Base-by-base conservation (phyloP, 1,139 yeast species). In the Kluyveromyces marxianus region DNA sequence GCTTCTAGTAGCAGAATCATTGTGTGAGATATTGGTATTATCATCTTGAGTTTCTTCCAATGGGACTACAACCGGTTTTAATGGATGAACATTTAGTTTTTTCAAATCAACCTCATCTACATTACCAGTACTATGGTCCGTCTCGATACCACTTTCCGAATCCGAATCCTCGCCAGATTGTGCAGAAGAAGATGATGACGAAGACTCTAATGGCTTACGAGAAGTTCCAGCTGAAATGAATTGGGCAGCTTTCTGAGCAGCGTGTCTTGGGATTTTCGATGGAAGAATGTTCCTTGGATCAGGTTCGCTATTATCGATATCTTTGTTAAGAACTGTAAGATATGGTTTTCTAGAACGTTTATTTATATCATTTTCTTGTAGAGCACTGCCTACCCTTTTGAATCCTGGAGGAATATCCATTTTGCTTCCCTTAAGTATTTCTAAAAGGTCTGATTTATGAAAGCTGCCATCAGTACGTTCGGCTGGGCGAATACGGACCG, bases 311-410 rank as follows among this genome's bases (percentile, higher is more conserved):
- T 60, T 59, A 44, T 62, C 67, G 25, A 66, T 54, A 39, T 62
- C 63, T 40, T 58, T 64, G 41, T 55, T 54, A 24, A 66, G 51
- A n/a, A 65, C 63, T 2, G 68, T 61, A 1, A 67, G 59, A 36
- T 65, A 56, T 32, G 63, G 65, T 35, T 61, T 67, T 34, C 48
- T 57, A 38, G 53, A 50, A 24, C 42, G 37, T 8, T 24, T 40
- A 21, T 38, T 30, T 7, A 52, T 53, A 33, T 57, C 60, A 21
- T 53, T 53, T 36, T 54, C 43, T 10, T 25, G 32, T 25, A 32
- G 14, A 25, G 21, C 37, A 31, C 27, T 7, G 7, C 36, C 32
- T 14, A 41, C 34, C 35, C 37, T 28, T 33, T 44, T 46, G 33
- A 50, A 44, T 38, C 49, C 49, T 6, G 53, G 50, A 10, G 62